Evolutionary conservation across 1,284 basidiomycete genomes (phyloP), one percentile per base, ranked within the genome.

Genomic region (Cystobasidium slooffiae): DNA sequence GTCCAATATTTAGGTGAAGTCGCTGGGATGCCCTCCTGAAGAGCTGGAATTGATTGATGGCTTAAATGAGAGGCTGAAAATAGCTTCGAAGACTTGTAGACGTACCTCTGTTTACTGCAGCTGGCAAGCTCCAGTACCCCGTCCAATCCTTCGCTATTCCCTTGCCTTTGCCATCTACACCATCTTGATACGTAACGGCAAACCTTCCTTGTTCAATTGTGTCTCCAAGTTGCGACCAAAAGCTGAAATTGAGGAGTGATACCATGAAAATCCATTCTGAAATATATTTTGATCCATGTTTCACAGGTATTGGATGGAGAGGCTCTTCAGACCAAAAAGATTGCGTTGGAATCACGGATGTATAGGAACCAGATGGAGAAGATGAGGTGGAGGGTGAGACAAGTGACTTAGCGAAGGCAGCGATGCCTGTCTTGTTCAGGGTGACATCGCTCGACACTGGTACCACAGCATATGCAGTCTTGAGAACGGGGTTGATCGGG

Each of bases 211-310:
- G 69, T 7, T 87, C 87, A 10, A 43, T 22, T 51, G 41, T 22
- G 56, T 68, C 51, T 72, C 88, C 87, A 55, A 83, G 84, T 76
- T 89, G 87, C 0, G 91, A 92, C 91, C 91, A 93, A 80, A 93
- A 93, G 77, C 88, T 90, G 82, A 93, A 93, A 81, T 93, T 93
- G 61, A 93, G 85, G 1, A 89, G 85, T 0, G 91, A 91, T 46
- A 93, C 88, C 66, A 92, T 85, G 82, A 93, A 93, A 75, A 93
- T 88, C 91, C 91, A 93, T 82, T 92, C 84, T 41, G 93, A 83
- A 37, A 87, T 86, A 12, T 62, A 65, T 49, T 52, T 22, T 6
- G 66, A 56, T 1, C 68, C 41, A 39, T 74, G 73, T 16, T 61
- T 37, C 14, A 68, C 9, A 1, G 77, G 76, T n/a, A 67, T 46